phyloP scores from a whole-genome alignment of 306 rosid genomes.

The Acmispon strigosus region DNA sequence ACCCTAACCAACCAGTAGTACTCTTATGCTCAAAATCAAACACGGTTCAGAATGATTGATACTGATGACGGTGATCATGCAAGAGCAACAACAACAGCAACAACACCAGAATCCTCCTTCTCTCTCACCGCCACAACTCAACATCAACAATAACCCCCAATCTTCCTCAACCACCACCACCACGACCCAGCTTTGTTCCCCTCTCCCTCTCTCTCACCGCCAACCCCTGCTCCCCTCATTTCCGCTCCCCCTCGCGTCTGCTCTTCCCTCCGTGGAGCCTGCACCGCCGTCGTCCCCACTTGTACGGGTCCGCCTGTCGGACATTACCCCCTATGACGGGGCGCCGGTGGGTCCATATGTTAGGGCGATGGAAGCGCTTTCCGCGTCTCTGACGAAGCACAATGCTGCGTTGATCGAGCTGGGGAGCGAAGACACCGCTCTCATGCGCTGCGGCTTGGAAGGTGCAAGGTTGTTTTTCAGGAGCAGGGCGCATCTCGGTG shows the following conservation, averaged over 20 bases:
- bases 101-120: conserved; percentile 63
- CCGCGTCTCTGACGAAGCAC: conserved; percentile 69
- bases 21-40: background rate
- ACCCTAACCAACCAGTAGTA: conserved; percentile 17
- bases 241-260: conserved; percentile 36
- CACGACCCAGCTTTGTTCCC: conserved; percentile 36
- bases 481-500: conserved; percentile 54
- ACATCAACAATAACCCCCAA: conserved; percentile 32
- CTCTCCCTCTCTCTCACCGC: conserved; percentile 28
- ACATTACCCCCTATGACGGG: conserved; percentile 71
- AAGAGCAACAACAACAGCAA: conserved; percentile 39
- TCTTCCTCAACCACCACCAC: conserved; percentile 31
- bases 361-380: conserved; percentile 68
- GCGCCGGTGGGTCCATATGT: conserved; percentile 54
- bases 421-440: conserved; percentile 58
- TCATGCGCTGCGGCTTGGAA: conserved; percentile 86
- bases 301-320: conserved; percentile 70
- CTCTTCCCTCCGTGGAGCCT: conserved; percentile 41
- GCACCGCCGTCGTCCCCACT: conserved; percentile 27
- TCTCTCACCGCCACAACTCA: conserved; percentile 50
- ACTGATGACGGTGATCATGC: conserved; percentile 70
- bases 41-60: conserved; percentile 71
- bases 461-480: conserved; percentile 72
- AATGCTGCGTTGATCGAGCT: conserved; percentile 81
- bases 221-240: conserved; percentile 30